A percentile compares a stretch with the other conserved stretches of the same genome.
Conservation (phyloP, 2,329 filamentous ascomycete species). For the Penicillium sp. region DNA sequence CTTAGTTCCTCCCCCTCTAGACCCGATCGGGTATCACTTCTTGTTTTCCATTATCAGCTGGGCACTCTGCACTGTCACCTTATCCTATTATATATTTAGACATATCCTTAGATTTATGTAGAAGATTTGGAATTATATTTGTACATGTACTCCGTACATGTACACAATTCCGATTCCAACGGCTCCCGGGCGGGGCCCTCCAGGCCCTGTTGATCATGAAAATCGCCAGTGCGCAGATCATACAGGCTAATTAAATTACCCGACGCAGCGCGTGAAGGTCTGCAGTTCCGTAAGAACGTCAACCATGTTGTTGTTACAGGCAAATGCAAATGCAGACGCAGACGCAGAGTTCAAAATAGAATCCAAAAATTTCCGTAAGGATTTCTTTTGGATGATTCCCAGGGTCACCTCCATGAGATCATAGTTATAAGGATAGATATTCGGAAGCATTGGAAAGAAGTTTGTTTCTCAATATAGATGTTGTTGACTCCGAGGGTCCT, state of each 20-base stretch:
- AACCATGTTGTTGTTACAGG: constrained; percentile 11
- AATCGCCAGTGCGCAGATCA: constrained; percentile 7
- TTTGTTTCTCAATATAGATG: not conserved
- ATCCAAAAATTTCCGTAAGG: not conserved
- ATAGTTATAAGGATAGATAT: not conserved
- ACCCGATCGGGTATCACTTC: constrained; percentile 6
- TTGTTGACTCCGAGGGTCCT: not conserved
- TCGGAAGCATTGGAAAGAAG: not conserved
- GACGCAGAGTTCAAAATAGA: not conserved
- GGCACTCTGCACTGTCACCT: constrained; percentile 35
- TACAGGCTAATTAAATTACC: constrained; percentile 8
- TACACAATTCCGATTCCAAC: not conserved
- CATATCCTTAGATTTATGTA: not conserved
- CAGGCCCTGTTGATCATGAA: constrained; percentile 14
- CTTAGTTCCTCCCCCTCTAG: not conserved
- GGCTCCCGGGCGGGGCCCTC: not conserved
- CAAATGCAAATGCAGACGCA: not conserved
- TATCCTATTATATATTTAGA: not conserved
- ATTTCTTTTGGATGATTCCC: not conserved
- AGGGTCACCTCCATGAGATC: not conserved
- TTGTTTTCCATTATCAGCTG: not conserved
- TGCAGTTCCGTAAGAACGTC: constrained; percentile 5
- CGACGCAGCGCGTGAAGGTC: constrained; percentile 1
- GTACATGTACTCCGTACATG: not conserved
- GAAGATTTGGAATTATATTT: not conserved